Evolutionary conservation across 2,329 filamentous ascomycete genomes (phyloP), one percentile per base, ranked within the genome.

Genomic region (Hortaea sp.): DNA sequence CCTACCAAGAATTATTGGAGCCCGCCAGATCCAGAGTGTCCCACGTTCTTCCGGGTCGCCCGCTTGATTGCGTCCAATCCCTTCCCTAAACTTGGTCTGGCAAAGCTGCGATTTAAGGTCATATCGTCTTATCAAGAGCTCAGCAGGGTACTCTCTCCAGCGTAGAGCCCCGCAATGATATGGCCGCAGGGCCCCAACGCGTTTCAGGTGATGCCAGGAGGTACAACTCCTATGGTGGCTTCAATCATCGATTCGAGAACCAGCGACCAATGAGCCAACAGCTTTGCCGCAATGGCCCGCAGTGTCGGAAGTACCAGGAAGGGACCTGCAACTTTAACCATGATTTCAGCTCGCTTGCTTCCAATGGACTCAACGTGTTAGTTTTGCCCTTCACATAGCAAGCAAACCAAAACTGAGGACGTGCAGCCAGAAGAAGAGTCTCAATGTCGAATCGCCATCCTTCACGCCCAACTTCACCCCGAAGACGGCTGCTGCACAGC

Each of bases 401-500:
- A 30, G 45, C 45, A 47, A 41, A 29, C 29, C 29, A 34, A 32
- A 42, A 42, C 44, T 53, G 38, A 55, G 27, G 20, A 12, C n/a
- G 27, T 31, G 20, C 44, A 58, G 53, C 9, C 44, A 52, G 27
- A 88, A 87, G 67, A 92, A 88, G 66, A 74, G 84, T 29, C 53
- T 98, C 55, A 98, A 94, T 66, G 92, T 95, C 61, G 92, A 97
- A 60, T 97, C 92, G 6, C 90, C 92, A 9, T 87, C 90, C 41
- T 98, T 98, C 65, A 95, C 88, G 0, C 90, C 90, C 34, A 48
- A 39, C 69, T 97, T 98, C 41, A 68, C 72, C 48, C 63, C 73
- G 9, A 69, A 67, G 48, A 66, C 69, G 29, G 71, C 72, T 57
- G 72, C 69, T 43, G 63, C 63, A 43, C 66, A 75, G 39, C 66